A percentile compares a stretch with the other conserved stretches of the same genome.
Evolutionary conservation across 768 basidiomycete genomes (phyloP).

Genomic region (Pholiota microspora): DNA sequence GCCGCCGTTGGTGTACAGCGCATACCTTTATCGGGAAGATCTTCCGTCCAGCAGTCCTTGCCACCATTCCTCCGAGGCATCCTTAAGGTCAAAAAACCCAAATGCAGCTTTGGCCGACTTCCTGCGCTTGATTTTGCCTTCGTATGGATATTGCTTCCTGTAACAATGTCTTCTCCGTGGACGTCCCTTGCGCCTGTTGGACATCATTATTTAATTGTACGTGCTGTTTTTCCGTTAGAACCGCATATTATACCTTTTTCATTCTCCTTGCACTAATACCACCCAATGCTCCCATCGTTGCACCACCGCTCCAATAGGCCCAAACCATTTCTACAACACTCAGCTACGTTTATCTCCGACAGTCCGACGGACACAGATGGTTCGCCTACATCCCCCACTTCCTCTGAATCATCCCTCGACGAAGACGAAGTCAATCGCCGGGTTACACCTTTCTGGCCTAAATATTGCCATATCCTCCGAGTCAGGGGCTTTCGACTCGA

Average conservation of each 20-base stretch:
- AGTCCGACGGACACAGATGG: constrained; percentile 10
- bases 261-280: neutral
- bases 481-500: constrained; percentile 61
- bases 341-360: constrained; percentile 1
- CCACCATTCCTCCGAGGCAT: constrained; percentile 31
- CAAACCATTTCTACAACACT: constrained; percentile 8
- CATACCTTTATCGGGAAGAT: constrained; percentile 34
- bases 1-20: constrained; percentile 21
- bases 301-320: constrained; percentile 2
- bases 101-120: constrained; percentile 20
- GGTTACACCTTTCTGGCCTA: constrained; percentile 59
- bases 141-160: constrained; percentile 28
- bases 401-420: constrained; percentile 50
- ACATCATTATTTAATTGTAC: constrained; percentile 16
- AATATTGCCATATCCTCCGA: constrained; percentile 46
- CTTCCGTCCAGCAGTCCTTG: constrained; percentile 27
- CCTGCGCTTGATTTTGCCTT: constrained; percentile 27
- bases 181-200: constrained; percentile 13
- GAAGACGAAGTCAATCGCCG: constrained; percentile 62
- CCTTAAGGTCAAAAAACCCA: constrained; percentile 30
- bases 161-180: constrained; percentile 20
- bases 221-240: constrained; percentile 3
- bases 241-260: neutral
- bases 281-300: constrained; percentile 5
- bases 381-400: constrained; percentile 38